Conservation (phyloP, 345 rosid species). For the Syzygium aromaticum region DNA sequence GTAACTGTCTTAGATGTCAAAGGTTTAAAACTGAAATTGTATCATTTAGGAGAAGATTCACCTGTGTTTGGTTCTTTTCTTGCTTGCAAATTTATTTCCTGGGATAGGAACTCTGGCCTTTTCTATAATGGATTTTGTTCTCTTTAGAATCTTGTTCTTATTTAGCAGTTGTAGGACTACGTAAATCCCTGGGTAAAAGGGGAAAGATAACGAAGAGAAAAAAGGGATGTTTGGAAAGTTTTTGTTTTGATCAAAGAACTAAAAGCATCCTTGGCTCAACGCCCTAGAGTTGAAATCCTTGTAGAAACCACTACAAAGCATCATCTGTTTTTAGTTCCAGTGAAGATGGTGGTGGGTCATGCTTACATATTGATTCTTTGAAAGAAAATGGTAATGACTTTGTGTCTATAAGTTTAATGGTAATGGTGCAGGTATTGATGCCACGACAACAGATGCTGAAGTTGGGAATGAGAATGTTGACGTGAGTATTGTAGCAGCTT, state of each 20-base stretch:
- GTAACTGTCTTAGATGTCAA: background rate
- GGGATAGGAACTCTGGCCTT: background rate
- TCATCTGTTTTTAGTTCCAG: background rate
- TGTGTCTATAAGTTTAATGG: slow-evolving; percentile 1
- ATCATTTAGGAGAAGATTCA: background rate
- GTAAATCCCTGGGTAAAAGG: background rate
- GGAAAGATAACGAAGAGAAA: background rate
- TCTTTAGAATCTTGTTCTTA: background rate
- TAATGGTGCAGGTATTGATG: slow-evolving; percentile 9
- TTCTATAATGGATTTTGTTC: background rate
- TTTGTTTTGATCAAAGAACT: background rate
- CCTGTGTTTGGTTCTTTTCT: background rate
- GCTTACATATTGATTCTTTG: background rate
- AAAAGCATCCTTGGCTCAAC: background rate
- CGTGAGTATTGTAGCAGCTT: background rate
- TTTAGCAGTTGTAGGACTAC: background rate
- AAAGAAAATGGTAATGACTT: slow-evolving; percentile 1
- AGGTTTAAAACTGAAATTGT: background rate
- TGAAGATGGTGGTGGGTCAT: slow-evolving; percentile 5
- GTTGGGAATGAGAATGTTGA: background rate
- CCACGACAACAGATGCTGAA: background rate
- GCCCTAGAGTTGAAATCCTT: slow-evolving; percentile 36
- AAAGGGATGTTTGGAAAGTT: background rate
- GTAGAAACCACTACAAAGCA: background rate
- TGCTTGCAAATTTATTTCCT: background rate